Base-by-base conservation (phyloP, 139 green algal species). In the Chlamydomonas eustigma region DNA sequence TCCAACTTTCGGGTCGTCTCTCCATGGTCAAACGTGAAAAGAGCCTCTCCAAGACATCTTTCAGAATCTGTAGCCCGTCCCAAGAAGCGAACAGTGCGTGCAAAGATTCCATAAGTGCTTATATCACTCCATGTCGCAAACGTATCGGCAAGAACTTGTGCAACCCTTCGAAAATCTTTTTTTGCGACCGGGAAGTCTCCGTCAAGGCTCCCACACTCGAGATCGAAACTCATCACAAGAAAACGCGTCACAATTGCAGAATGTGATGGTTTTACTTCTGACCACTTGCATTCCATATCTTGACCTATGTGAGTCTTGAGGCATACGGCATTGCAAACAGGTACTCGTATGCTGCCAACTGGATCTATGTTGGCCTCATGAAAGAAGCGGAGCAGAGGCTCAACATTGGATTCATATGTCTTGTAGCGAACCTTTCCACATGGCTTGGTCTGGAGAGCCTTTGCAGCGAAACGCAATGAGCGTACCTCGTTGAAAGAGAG, bases 161-260 rank as follows among this genome's bases (percentile, higher is more conserved):
- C 63, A 0, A 70, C 1, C n/a, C 71, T 77, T 2, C 33, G 39
- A 34, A 69, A 82, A 32, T 58, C n/a, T 12, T 75, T 74, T 2
- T 1, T 12, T 1, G 77, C 1, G 1, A 72, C 34, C 3, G 77
- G 77, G 51, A 82, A 82, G 33, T 82, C 71, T 24, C 77, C 77
- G 34, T 67, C 24, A 34, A 35, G 64, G 52, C 68, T 77, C 37
- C 0, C 71, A 44, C 77, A 82, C 71, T 82, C 77, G 39, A 82
- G 77, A 28, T 82, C 77, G 24, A 82, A 82, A 0, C 12, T 28
- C 2, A 64, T 64, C 2, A 82, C 71, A 30, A 64, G 2, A 25
- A 78, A 39, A 2, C 63, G 58, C 4, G 71, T 71, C 12, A 72
- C 64, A 5, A 5, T 25, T 22, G 4, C 35, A 35, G 28, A 32